phyloP scores from a whole-genome alignment of 2,329 filamentous ascomycete species.

The Aplosporella prunicola region DNA sequence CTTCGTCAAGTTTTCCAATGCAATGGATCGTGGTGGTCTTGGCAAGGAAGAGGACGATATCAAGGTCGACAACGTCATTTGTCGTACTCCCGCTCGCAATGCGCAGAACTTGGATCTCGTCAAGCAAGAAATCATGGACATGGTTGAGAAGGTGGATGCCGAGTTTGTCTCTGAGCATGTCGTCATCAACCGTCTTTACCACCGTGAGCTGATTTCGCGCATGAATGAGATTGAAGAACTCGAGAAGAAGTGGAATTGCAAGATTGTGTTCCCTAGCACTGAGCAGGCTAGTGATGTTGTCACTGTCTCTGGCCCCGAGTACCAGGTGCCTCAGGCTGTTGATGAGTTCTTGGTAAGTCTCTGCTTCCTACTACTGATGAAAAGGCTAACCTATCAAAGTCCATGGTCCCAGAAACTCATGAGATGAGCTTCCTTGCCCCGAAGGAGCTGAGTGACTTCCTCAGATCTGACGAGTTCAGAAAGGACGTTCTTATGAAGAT shows the following conservation, averaged over 20 bases:
- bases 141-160: conserved; percentile 96
- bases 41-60: conserved; percentile 96
- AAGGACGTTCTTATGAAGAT: conserved; percentile 74
- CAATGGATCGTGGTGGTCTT: conserved; percentile 91
- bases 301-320: conserved; percentile 90
- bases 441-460: conserved; percentile 65
- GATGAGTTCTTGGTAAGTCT: conserved; percentile 72
- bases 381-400: conserved; percentile 41
- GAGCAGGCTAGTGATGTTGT: conserved; percentile 96
- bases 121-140: conserved; percentile 98
- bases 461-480: conserved; percentile 72
- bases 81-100: conserved; percentile 91
- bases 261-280: conserved; percentile 95
- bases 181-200: conserved; percentile 87
- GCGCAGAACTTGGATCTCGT: conserved; percentile 94
- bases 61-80: conserved; percentile 98
- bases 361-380: neutral
- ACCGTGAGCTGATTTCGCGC: conserved; percentile 83
- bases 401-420: conserved; percentile 95
- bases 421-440: conserved; percentile 77
- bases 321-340: conserved; percentile 93
- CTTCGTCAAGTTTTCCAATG: conserved; percentile 98
- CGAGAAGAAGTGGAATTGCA: conserved; percentile 99
- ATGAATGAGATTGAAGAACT: conserved; percentile 85
- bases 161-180: conserved; percentile 94